phyloP scores from a whole-genome alignment of 2,329 filamentous ascomycete species.

The Tolypocladium guangdongense region DNA sequence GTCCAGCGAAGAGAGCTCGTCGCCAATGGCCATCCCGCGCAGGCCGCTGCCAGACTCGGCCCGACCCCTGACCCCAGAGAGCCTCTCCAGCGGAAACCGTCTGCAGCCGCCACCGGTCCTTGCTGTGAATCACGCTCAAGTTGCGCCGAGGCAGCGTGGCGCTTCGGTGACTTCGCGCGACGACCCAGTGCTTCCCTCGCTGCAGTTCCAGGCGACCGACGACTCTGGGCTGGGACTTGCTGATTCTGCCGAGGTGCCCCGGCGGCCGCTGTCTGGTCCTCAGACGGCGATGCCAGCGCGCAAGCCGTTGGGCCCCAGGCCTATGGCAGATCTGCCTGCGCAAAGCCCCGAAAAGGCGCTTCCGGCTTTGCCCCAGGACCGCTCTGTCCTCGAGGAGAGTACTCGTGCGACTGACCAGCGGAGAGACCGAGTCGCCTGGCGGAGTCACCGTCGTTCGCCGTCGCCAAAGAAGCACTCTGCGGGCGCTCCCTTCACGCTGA shows the following conservation, averaged over 20 bases:
- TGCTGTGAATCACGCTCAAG: not conserved
- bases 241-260: not conserved
- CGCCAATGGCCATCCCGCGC: slow-evolving; percentile 34
- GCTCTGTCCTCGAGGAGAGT: not conserved
- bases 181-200: slow-evolving; percentile 3
- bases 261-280: slow-evolving; percentile 6
- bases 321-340: slow-evolving; percentile 4
- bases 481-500: slow-evolving; percentile 40
- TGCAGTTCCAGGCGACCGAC: slow-evolving; percentile 4
- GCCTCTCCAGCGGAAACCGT: slow-evolving; percentile 3
- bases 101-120: not conserved
- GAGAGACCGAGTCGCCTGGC: not conserved
- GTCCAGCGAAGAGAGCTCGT: slow-evolving; percentile 32
- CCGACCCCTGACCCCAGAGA: slow-evolving; percentile 16
- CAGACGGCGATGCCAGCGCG: slow-evolving; percentile 10
- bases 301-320: slow-evolving; percentile 18
- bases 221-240: slow-evolving; percentile 5
- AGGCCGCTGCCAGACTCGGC: slow-evolving; percentile 36
- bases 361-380: not conserved
- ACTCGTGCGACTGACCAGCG: not conserved
- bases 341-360: not conserved
- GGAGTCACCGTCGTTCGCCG: slow-evolving; percentile 16
- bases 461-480: slow-evolving; percentile 26
- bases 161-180: slow-evolving; percentile 11
- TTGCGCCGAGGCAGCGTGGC: slow-evolving; percentile 4